Percentiles rank a stretch among this genome's conserved stretches.
These are phyloP conservation scores for Stachybotrys chlorohalonatus DNA, from an alignment of 2,329 filamentous ascomycete genomes.

Conservation along the genomic window DNA sequence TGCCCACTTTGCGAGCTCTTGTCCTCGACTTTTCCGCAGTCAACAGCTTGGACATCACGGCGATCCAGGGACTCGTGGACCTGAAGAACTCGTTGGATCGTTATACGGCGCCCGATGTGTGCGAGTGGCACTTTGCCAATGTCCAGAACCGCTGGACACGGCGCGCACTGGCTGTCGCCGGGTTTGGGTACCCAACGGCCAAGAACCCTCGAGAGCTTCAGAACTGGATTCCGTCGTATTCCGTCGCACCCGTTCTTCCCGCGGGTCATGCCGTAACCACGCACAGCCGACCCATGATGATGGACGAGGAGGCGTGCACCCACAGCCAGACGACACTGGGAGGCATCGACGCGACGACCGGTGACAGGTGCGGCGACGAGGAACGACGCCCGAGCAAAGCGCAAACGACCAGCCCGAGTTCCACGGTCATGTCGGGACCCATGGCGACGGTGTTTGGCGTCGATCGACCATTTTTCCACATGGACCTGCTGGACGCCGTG, in stretches of 20 bases:
- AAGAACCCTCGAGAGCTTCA: conserved; percentile 15
- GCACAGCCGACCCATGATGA: not conserved
- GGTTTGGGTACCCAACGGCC: conserved; percentile 39
- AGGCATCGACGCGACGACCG: not conserved
- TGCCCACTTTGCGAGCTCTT: conserved; percentile 42
- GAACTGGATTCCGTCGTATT: conserved; percentile 24
- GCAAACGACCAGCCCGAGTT: no score
- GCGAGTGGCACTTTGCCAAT: conserved; percentile 46
- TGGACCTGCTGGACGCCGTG: conserved; percentile 33
- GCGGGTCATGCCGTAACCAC: not conserved
- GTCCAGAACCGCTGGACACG: conserved; percentile 48
- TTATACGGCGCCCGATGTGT: conserved; percentile 36
- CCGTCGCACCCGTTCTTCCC: conserved; percentile 15
- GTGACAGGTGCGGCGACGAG: not conserved
- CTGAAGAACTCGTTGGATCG: conserved; percentile 44
- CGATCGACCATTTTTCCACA: conserved; percentile 38
- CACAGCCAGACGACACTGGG: not conserved
- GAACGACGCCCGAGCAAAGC: no score
- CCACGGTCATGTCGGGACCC: not conserved
- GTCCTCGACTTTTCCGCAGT: conserved; percentile 50
- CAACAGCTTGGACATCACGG: conserved; percentile 48
- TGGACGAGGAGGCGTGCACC: not conserved
- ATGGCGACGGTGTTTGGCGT: conserved; percentile 25
- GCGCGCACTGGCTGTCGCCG: conserved; percentile 43
- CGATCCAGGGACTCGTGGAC: conserved; percentile 47